A percentile compares a stretch with the other conserved stretches of the same genome.
These are phyloP conservation scores for Clonostachys rhizophaga DNA, from an alignment of 2,329 filamentous ascomycete genomes.

Conservation along the genomic window DNA sequence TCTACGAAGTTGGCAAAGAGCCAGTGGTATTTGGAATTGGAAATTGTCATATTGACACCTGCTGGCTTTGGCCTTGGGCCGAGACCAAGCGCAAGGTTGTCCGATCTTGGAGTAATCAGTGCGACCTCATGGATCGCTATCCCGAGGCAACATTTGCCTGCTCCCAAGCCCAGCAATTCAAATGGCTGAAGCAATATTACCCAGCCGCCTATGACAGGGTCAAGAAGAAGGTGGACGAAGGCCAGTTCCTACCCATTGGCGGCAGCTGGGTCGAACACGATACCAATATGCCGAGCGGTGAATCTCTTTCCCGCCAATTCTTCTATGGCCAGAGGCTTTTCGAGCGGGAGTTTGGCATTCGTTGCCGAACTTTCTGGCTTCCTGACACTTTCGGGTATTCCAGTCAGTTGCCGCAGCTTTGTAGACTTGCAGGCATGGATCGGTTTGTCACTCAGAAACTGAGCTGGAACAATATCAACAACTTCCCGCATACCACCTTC, in stretches of 20 bases:
- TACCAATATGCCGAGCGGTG: slow-evolving; percentile 93
- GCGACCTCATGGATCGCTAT: slow-evolving; percentile 90
- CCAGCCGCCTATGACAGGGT: slow-evolving; percentile 86
- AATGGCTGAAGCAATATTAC: slow-evolving; percentile 91
- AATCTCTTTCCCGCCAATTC: slow-evolving; percentile 91
- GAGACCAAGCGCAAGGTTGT: slow-evolving; percentile 97
- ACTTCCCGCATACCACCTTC: slow-evolving; percentile 97
- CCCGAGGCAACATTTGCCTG: slow-evolving; percentile 89
- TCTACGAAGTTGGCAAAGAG: slow-evolving; percentile 73
- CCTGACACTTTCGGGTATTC: slow-evolving; percentile 99
- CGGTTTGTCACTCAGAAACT: slow-evolving; percentile 97
- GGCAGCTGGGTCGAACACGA: slow-evolving; percentile 99
- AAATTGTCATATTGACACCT: slow-evolving; percentile 96
- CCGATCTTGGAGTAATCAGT: slow-evolving; percentile 95
- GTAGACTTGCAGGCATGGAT: slow-evolving; percentile 89
- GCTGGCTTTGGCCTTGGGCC: slow-evolving; percentile 98
- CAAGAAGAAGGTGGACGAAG: slow-evolving; percentile 84
- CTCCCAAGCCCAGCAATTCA: slow-evolving; percentile 95
- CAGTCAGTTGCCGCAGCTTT: slow-evolving; percentile 88
- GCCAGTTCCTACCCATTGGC: slow-evolving; percentile 89
- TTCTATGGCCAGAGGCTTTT: slow-evolving; percentile 94
- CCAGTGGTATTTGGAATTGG: slow-evolving; percentile 85
- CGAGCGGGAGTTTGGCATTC: slow-evolving; percentile 83
- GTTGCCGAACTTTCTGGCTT: slow-evolving; percentile 92
- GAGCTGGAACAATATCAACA: slow-evolving; percentile 99